Base-by-base conservation (phyloP, 1,284 basidiomycete genomes). In the Austroboletus novae-zelandiae region DNA sequence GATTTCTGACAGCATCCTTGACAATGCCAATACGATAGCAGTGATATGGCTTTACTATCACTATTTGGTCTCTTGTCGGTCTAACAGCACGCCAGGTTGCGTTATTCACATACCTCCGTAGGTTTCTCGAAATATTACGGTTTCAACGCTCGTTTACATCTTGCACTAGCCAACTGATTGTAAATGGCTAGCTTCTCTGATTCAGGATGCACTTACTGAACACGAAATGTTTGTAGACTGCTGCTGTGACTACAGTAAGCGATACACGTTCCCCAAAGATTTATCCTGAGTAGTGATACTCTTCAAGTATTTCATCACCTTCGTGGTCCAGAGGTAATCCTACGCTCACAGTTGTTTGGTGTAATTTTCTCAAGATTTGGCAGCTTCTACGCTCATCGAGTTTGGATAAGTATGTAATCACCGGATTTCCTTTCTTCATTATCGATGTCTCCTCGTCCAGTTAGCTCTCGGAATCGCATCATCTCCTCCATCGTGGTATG, bases 361-460 rank as follows among this genome's bases (percentile, higher is more conserved):
- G 23, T 4, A 10, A 9, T 35, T 36, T 18, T 30, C 47, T 60
- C 14, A 59, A 25, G 5, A 5, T 9, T 10, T 30, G 2, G 34
- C 36, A 65, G 64, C 40, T 63, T 63, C 39, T 63, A 63, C 18
- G 51, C 49, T 27, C 64, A 63, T 31, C 61, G 64, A 31, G 52
- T 63, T 4, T 63, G 61, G 61, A 63, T 66, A 60, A 62, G 61
- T 62, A 43, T 43, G 61, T 46, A 5, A 9, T 17, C 25, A 37
- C 2, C 7, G 8, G 4, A 8, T 18, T 27, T 31, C n/a, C 2
- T 18, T n/a, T 17, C 30, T 2, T 42, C 9, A 17, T 5, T 18
- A 0, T 9, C 18, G 25, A 56, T 13, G 7, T 17, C 20, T 14
- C 27, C n/a, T 15, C 5, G 23, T 32, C 18, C 18, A 66, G 64